phyloP scores from a whole-genome alignment of 306 rosid species.

The Adenanthera pavonina region DNA sequence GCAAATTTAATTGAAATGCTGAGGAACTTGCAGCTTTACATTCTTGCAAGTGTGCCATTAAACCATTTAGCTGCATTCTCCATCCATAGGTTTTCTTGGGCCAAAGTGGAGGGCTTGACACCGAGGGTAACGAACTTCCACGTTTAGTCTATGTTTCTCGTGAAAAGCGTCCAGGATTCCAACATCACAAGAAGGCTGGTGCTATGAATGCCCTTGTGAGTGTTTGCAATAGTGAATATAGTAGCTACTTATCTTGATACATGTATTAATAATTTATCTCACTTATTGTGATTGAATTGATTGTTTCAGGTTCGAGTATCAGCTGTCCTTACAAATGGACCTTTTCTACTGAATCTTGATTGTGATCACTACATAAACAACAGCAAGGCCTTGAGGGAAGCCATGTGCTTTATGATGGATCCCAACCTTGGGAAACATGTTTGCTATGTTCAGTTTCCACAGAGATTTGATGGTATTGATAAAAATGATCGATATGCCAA shows the following conservation, averaged over 20 bases:
- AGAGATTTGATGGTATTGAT: conserved; percentile 97
- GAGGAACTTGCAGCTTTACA: background rate
- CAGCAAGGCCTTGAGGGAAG: conserved; percentile 96
- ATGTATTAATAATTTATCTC: conserved; percentile 8
- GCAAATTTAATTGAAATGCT: conserved; percentile 11
- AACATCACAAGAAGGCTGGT: conserved; percentile 99
- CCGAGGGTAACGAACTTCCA: conserved; percentile 95
- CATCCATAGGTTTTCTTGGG: conserved; percentile 89
- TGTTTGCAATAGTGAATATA: conserved; percentile 2
- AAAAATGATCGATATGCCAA: conserved; percentile 94
- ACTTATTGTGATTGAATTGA: conserved; percentile 9
- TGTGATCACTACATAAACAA: conserved; percentile 99
- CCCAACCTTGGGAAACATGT: conserved; percentile 93
- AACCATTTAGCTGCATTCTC: conserved; percentile 17
- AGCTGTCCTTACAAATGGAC: conserved; percentile 97
- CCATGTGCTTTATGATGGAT: conserved; percentile 99
- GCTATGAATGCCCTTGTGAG: conserved; percentile 99
- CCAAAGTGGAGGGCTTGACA: conserved; percentile 94
- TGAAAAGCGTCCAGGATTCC: conserved; percentile 99
- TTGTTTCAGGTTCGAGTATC: conserved; percentile 88
- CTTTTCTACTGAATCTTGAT: conserved; percentile 96
- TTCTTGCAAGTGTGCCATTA: background rate
- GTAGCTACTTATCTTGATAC: conserved; percentile 5
- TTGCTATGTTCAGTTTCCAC: conserved; percentile 97
- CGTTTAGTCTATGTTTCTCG: conserved; percentile 97